Evolutionary conservation across 805 yeast genomes (phyloP), one percentile per base, ranked within the genome.

Genomic region (Saturnispora kantuleensis): DNA sequence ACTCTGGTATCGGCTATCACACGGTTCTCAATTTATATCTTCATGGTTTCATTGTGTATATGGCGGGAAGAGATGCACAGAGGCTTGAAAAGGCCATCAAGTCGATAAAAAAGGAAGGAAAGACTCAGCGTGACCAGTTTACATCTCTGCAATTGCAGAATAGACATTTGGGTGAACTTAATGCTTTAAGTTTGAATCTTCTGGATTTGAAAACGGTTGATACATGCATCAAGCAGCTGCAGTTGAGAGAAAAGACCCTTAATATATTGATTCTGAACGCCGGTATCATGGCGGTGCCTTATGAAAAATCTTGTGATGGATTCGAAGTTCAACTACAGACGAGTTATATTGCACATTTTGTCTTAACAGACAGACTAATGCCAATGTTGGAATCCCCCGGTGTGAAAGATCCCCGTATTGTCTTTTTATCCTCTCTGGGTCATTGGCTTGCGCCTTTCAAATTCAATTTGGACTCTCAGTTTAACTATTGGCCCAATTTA

Each of bases 301-400:
- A 67, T 58, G 66, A 73, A 16, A 52, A 68, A 30, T 83, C 95
- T 0, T 46, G 38, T 12, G 70, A 66, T 31, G 87, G 82, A 53
- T 84, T 83, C 58, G 96, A 87, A 59, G 70, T 83, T 12, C 95
- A 85, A 56, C 64, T 84, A 47, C 95, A 84, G 55, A 79, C 88
- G 1, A 84, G 84, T 57, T 86, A 79, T 57, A 64, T 86, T 10
- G 74, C 93, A 0, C 94, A 84, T 44, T 84, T 84, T 51, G 63
- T 86, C 15, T 66, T 86, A 32, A 78, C 90, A 1, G 73, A 80
- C 49, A 64, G 73, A 44, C 59, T 86, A 16, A 49, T 84, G 7
- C 78, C 80, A 1, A 51, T 74, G 34, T 59, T 80, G 55, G 75
- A 73, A 39, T 62, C 65, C 9, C 51, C 60, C 11, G 34, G 39